Base-by-base conservation (phyloP, 75 land plant species). In the Pinus tabuliformis region DNA sequence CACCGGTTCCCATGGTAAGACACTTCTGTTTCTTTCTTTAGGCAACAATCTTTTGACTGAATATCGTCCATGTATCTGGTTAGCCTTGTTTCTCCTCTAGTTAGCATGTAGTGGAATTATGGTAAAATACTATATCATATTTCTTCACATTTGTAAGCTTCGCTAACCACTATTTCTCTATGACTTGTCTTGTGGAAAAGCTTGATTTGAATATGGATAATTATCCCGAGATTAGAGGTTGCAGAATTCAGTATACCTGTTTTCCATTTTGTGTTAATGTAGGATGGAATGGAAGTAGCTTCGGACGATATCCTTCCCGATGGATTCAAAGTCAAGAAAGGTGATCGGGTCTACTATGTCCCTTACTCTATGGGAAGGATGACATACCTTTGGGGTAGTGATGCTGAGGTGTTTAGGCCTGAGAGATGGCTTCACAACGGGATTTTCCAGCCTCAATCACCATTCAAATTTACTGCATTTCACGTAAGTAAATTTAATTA, bases 1-100 rank as follows among this genome's bases (percentile, higher is more conserved):
- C 96, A 70, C 83, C 89, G 15, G 93, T 93, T 63, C 96, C 98
- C 22, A 12, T 77, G 82, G 95, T 89, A 88, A 59, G 85, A 76
- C 26, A 26, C 16, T 49, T 21, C 7, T 1, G 3, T 39, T 7
- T 45, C 4, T 18, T 73, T 49, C 75, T 22, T 74, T 2, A 15
- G 39, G 56, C 20, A 26, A 6, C 33, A 2, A 24, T 15, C 5
- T 22, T 28, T 17, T 33, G 68, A 30, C 39, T 30, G 28, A 28
- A 17, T 64, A 64, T 64, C 9, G 17, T 33, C n/a, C n/a, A 0
- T 3, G 18, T 64, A 16, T 37, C 17, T 8, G 18, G 16, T 64
- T 33, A 33, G 17, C 6, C 20, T 33, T 33, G 39, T 33, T 33
- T 33, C n/a, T 33, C 5, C 0, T 45, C 52, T 45, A 7, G 18